Evolutionary conservation across 2,329 filamentous ascomycete genomes (phyloP), one percentile per base, ranked within the genome.

Genomic region (Phialocephala sp.): DNA sequence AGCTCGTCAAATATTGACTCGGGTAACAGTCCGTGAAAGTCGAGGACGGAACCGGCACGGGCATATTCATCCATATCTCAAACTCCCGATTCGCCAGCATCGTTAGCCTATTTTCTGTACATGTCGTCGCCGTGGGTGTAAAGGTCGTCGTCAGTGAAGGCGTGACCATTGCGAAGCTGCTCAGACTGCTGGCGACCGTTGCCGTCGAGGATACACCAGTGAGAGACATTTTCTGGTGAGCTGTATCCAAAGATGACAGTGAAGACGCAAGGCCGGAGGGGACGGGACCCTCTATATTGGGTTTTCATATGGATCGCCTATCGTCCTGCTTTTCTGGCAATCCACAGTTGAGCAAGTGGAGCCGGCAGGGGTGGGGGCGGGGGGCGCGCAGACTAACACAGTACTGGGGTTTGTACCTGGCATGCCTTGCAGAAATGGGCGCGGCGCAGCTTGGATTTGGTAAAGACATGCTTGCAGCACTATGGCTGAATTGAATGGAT

Each of bases 11-110:
- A 60, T 62, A 71, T 63, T 72, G 66, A 56, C 54, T 68, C 41
- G 72, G 70, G 61, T 73, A 73, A 54, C 72, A 73, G 27, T 70
- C 68, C 2, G 64, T 65, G 6, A 71, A 45, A 14, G 70, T 72
- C 3, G 69, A 68, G 27, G 66, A 68, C 15, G 72, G 66, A 9
- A 73, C 72, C 8, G 72, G 72, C 2, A 70, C 54, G 8, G 68
- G 66, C 37, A 60, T 55, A 43, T 73, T 72, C 36, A 63, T 64
- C 72, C 72, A 73, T 57, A 73, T 72, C 41, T 71, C 54, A 50
- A 41, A 71, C 32, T 62, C 57, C 45, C 67, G 58, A 32, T 71
- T 70, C 45, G 62, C 63, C 60, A 73, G 57, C 68, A 73, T 72
- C 9, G 72, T 72, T 59, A 72, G 56, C 24, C 58, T 39, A 39